Base-by-base conservation (phyloP, 139 green algal species). In the Chlorella ohadii region DNA sequence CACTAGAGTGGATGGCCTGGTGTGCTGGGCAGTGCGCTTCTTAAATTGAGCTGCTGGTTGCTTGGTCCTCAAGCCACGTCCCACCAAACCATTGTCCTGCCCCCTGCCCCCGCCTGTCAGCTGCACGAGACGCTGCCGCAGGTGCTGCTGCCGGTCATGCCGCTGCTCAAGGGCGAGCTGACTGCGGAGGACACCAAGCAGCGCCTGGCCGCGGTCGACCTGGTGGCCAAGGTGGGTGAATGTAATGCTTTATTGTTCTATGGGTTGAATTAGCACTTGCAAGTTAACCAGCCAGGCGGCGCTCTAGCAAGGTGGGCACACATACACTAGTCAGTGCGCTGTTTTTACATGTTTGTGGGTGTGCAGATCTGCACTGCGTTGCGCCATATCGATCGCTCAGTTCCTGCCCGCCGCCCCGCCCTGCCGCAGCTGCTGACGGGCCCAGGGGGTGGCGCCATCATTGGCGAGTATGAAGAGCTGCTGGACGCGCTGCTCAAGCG, bases 101-200 rank as follows among this genome's bases (percentile, higher is more conserved):
- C 13, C 63, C 63, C 4, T 22, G 28, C 63, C 16, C 63, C 39
- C 38, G 25, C 22, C 23, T 22, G n/a, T n/a, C 88, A 94, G 89
- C 36, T 95, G 41, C 90, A 97, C 77, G 82, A 87, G n/a, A 78
- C 68, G 23, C 67, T 85, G 33, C 94, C 94, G 1, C 89, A 93
- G 68, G 82, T 93, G 63, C 88, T 97, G 86, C 88, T 95, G 70
- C 89, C 90, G 28, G 93, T 97, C 6, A 67, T 98, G 74, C 92
- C 93, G 0, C 84, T 91, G 75, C 72, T 97, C 61, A 67, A 80
- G 2, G 33, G 81, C 16, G 92, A 95, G 81, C 89, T 97, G 36
- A 67, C 88, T 44, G 78, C 83, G 4, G 92, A 93, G n/a, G 87
- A 85, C 77, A 27, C 31, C 59, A 79, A 83, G 28, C 88, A 87